Evolutionary conservation across 768 basidiomycete species (phyloP), one percentile per base, ranked within the genome.

Genomic region (Amanita subjunquillea): DNA sequence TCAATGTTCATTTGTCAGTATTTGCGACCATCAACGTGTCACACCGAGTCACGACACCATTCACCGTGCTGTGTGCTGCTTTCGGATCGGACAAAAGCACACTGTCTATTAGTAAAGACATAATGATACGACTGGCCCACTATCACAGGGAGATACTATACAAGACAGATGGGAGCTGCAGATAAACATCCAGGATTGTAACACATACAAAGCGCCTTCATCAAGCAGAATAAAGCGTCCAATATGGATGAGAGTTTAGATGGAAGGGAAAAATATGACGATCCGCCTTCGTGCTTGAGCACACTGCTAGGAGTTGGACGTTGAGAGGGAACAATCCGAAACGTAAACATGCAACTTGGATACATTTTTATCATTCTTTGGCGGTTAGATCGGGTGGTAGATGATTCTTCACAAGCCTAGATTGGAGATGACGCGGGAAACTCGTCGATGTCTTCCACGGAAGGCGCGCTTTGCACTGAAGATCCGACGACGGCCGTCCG

Each of bases 361-460:
- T 20, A 10, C 46, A 27, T 48, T 36, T 48, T 29, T n/a, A 13
- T 20, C 32, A 3, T 45, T 27, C 25, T 17, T 17, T 37, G 27
- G 25, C 13, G 4, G 43, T 54, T 57, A 46, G 44, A 46, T 38
- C 32, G 43, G 22, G 25, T 22, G 30, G n/a, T 29, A 37, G 43
- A 45, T 39, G 9, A 51, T 57, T 58, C 37, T 62, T 72, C 69
- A 85, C 55, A 85, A 69, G 48, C 84, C 83, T 57, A 87, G 75
- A 65, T 82, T 87, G 57, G 85, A 83, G 61, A 89, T 85, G 59
- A 87, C 85, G 55, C 85, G 76, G 39, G 86, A 81, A 51, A 87
- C 82, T 87, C 85, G 51, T 85, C 83, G 51, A 79, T 75, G 23
- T 69, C 69, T 42, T 79, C 80, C 37, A 80, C 82, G 40, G 84